Evolutionary conservation across 164 flowering plant genomes (phyloP).

Genomic region (Vitis vinifera): DNA sequence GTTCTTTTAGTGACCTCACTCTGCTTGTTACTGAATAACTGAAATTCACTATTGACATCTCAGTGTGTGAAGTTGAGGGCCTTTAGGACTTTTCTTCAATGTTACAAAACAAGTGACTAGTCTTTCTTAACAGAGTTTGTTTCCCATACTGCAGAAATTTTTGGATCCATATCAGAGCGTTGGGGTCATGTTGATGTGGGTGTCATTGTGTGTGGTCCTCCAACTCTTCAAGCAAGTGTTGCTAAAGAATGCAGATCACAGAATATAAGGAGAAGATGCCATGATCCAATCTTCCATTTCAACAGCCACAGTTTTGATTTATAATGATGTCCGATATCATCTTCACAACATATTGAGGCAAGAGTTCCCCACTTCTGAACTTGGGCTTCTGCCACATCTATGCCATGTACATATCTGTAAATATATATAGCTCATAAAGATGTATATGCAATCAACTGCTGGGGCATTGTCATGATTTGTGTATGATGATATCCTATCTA

Average conservation of each 20-base stretch:
- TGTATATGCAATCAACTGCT: too few species aligned
- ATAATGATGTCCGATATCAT: conserved; percentile 13
- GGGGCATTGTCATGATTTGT: not conserved
- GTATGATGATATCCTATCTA: too few species aligned
- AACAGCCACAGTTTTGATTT: conserved; percentile 90
- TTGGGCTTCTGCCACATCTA: too few species aligned
- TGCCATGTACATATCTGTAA: not conserved
- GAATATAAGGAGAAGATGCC: conserved; percentile 37
- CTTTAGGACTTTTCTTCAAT: too few species aligned
- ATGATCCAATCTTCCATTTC: conserved; percentile 71
- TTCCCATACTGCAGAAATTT: conserved; percentile 55
- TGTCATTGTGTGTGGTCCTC: conserved; percentile 88
- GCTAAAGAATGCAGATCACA: conserved; percentile 75
- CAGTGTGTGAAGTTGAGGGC: too few species aligned
- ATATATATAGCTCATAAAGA: too few species aligned
- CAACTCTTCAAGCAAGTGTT: conserved; percentile 69
- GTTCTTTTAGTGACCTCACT: too few species aligned
- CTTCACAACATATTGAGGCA: too few species aligned
- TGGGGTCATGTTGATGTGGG: conserved; percentile 87
- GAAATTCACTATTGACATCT: too few species aligned
- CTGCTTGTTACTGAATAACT: too few species aligned
- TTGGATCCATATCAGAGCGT: conserved; percentile 38
- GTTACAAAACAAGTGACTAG: not conserved
- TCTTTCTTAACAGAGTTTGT: not conserved
- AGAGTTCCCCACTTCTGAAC: too few species aligned